These are phyloP conservation scores for Didymella lethalis DNA, from an alignment of 2,329 filamentous ascomycete species.

Conservation along the genomic window DNA sequence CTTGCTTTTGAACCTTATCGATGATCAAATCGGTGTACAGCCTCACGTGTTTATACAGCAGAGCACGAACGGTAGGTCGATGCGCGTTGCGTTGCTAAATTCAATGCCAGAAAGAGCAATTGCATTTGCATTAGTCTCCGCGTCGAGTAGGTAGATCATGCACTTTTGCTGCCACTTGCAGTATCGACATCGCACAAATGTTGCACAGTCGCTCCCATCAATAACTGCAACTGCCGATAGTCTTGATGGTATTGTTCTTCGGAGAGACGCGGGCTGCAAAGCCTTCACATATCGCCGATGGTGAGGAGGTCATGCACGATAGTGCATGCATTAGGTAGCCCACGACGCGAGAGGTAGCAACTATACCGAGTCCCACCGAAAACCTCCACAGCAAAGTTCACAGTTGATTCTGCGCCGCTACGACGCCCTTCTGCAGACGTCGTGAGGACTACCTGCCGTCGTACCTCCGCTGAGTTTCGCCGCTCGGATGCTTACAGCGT, in stretches of 20 bases:
- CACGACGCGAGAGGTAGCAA: background rate
- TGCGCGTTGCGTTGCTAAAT: background rate
- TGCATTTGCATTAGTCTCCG: background rate
- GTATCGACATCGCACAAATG: background rate
- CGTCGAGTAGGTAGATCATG: background rate
- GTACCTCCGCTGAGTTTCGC: background rate
- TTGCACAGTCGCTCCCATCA: background rate
- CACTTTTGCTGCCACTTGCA: background rate
- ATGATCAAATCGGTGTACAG: background rate
- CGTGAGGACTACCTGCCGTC: background rate
- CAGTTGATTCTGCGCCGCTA: background rate
- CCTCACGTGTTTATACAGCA: background rate
- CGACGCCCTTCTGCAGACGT: background rate
- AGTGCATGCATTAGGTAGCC: background rate
- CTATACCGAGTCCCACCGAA: background rate
- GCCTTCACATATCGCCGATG: conserved; percentile 1
- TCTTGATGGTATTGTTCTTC: background rate
- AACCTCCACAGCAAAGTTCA: background rate
- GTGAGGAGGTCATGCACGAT: background rate
- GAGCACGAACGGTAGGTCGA: conserved; percentile 4
- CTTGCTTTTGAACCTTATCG: conserved; percentile 20
- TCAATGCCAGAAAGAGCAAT: background rate
- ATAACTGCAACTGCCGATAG: background rate
- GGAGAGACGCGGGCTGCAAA: background rate
- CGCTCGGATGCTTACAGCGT: background rate